Conservation (phyloP, 2,329 filamentous ascomycete genomes). For the Pseudopyrenochaeta lycopersici region DNA sequence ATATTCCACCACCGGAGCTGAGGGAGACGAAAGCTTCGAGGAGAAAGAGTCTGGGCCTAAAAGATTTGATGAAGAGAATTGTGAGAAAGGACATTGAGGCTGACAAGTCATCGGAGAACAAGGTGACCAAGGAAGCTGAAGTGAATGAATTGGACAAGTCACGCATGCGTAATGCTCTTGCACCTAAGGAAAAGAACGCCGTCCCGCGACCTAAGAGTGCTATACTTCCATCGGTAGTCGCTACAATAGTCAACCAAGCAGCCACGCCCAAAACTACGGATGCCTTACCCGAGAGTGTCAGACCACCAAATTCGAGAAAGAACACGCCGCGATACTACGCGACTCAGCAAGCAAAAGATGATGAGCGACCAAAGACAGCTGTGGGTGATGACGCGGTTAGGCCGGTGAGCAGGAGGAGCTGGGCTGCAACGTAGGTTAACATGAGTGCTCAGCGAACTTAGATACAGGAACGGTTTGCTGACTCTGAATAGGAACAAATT, state of each 20-base stretch:
- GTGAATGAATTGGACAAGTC: not conserved
- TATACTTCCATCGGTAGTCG: not conserved
- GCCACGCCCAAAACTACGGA: not conserved
- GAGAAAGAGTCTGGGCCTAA: slow-evolving; percentile 33
- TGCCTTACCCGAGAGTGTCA: not conserved
- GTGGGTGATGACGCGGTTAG: slow-evolving; percentile 8
- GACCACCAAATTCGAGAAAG: not conserved
- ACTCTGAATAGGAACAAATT: slow-evolving; percentile 19
- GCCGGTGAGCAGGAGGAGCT: slow-evolving; percentile 28
- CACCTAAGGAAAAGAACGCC: slow-evolving; percentile 10
- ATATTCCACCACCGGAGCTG: slow-evolving; percentile 32
- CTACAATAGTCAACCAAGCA: not conserved
- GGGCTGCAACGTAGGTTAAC: slow-evolving; percentile 34
- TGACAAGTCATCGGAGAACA: slow-evolving; percentile 1
- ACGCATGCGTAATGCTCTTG: not conserved
- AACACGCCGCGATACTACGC: slow-evolving; percentile 28
- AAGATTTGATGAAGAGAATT: slow-evolving; percentile 40
- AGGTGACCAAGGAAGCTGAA: not conserved
- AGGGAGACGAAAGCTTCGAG: slow-evolving; percentile 17
- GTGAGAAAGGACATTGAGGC: slow-evolving; percentile 28
- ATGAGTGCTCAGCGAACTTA: not conserved
- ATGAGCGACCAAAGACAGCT: slow-evolving; percentile 13
- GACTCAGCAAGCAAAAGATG: slow-evolving; percentile 3
- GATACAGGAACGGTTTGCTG: not conserved
- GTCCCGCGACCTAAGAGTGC: slow-evolving; percentile 5